These are phyloP conservation scores for Cymbidium sinense DNA, from an alignment of 106 monocot genomes.

Conservation along the genomic window DNA sequence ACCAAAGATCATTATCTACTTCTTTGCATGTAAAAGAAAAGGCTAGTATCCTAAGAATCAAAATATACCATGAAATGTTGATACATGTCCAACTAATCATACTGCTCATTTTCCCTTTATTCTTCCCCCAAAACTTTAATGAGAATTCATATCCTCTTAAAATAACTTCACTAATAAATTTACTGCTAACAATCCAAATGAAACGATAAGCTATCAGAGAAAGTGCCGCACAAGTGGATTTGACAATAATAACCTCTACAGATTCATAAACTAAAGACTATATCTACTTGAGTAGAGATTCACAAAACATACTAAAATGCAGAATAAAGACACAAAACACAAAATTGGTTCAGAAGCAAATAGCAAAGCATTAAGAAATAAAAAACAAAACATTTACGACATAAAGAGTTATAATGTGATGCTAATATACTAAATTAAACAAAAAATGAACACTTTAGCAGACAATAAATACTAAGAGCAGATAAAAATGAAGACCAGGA, in stretches of 20 bases:
- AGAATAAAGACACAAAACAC: conserved; percentile 2
- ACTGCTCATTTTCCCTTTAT: not conserved
- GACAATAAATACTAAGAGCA: not conserved
- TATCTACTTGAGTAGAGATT: not conserved
- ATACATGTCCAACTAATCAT: not conserved
- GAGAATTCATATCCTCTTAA: not conserved
- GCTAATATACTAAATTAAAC: not conserved
- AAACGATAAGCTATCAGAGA: not conserved
- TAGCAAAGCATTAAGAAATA: not conserved
- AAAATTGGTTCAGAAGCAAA: not conserved
- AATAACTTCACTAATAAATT: not conserved
- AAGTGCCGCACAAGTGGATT: not conserved
- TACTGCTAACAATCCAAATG: not conserved
- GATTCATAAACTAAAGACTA: not conserved
- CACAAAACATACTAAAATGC: not conserved
- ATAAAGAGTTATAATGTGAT: not conserved
- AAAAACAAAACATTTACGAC: not conserved
- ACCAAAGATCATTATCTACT: no score
- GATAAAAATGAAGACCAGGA: not conserved
- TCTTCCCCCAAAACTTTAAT: not conserved
- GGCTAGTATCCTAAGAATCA: not conserved
- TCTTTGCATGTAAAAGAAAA: no score
- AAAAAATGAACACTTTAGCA: conserved; percentile 1
- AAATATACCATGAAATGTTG: not conserved
- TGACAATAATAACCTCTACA: conserved; percentile 1